These are phyloP conservation scores for Xylariales sp. DNA, from an alignment of 2,329 filamentous ascomycete species.

Conservation along the genomic window DNA sequence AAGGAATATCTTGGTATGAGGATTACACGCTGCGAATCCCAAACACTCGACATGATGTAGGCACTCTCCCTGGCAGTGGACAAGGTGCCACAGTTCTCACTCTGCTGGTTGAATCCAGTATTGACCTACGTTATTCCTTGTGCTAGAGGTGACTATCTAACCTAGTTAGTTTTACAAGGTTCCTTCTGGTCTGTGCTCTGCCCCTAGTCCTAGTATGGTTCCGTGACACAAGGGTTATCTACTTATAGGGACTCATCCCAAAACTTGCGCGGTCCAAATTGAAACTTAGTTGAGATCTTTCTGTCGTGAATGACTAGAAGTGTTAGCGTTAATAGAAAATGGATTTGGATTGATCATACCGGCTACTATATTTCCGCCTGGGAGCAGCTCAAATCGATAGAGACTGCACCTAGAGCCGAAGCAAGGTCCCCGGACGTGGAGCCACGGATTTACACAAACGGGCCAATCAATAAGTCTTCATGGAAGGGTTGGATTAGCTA, in stretches of 20 bases:
- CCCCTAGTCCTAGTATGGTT: too few species aligned
- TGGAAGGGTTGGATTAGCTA: too few species aligned
- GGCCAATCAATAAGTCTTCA: too few species aligned
- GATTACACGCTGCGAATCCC: background rate
- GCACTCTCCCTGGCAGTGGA: constrained; percentile 7
- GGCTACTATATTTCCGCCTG: background rate
- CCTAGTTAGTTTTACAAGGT: too few species aligned
- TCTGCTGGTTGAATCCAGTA: too few species aligned
- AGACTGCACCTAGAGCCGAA: background rate
- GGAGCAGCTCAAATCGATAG: background rate
- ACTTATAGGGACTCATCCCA: constrained; percentile 2
- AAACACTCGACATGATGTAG: constrained; percentile 10
- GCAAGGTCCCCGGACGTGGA: background rate
- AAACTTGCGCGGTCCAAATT: background rate
- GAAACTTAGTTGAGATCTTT: background rate
- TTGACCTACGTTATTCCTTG: too few species aligned
- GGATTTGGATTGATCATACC: background rate
- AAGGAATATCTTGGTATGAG: background rate
- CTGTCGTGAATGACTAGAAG: background rate
- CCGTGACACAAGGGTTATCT: too few species aligned
- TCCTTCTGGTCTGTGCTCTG: too few species aligned
- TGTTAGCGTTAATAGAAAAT: background rate
- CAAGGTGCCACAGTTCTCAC: background rate
- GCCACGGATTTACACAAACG: too few species aligned
- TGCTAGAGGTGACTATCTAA: too few species aligned